phyloP scores from a whole-genome alignment of 768 basidiomycete species.

The Tulasnella sp. region DNA sequence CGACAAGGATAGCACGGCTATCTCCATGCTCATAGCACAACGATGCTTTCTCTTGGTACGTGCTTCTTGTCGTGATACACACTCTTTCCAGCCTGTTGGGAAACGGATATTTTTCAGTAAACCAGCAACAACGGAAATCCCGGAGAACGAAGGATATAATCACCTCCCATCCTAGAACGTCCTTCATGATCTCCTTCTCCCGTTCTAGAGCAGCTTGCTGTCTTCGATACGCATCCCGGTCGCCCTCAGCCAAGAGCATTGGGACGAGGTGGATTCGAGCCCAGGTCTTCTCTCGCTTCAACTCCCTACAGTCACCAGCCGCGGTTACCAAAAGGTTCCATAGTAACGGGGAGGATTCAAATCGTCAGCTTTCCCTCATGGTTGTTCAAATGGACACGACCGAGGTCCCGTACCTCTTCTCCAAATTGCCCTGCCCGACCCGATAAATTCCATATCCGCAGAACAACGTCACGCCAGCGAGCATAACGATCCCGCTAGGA shows the following conservation, averaged over 20 bases:
- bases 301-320: constrained; percentile 56
- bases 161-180: constrained; percentile 92
- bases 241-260: constrained; percentile 85
- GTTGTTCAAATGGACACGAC: not conserved
- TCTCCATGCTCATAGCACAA: constrained; percentile 48
- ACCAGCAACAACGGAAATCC: constrained; percentile 2
- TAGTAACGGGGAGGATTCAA: not conserved
- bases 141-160: constrained; percentile 35
- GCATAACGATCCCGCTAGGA: constrained; percentile 77
- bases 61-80: constrained; percentile 80
- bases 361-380: not conserved
- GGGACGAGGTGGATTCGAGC: constrained; percentile 93
- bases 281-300: constrained; percentile 91
- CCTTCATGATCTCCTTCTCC: constrained; percentile 92
- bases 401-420: constrained; percentile 77
- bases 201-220: constrained; percentile 69
- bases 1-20: not conserved
- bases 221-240: constrained; percentile 83
- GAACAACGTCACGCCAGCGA: constrained; percentile 78
- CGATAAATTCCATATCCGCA: constrained; percentile 91
- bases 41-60: constrained; percentile 53
- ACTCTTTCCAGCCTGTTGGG: constrained; percentile 74
- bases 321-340: not conserved
- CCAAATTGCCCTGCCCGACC: constrained; percentile 83
- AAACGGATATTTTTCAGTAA: not conserved